Base-by-base conservation (phyloP, 345 rosid species). In the Reutealis trisperma region DNA sequence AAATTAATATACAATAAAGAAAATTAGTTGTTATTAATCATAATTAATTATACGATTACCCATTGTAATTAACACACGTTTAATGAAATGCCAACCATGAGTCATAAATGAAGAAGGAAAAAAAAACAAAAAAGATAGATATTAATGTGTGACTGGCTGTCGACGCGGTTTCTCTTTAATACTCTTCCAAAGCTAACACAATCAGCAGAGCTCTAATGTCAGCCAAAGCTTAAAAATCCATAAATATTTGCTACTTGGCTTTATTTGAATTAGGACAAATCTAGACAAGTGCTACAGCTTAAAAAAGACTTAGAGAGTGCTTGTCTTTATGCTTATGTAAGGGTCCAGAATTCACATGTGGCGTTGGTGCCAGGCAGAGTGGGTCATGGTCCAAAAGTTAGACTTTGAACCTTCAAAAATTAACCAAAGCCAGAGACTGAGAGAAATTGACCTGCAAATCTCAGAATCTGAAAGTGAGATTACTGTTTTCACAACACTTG, bases 151-250 rank as follows among this genome's bases (percentile, higher is more conserved):
- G 84, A 81, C 67, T 73, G 77, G 70, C 86, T 85, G 84, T 63
- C 84, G 22, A 87, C 88, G 85, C 90, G 88, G 84, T 87, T 84
- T 76, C 69, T 4, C 24, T 65, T 72, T 14, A 75, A 1, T 68
- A 1, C 49, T 34, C 55, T 22, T 37, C 6, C 3, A 5, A 15
- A 16, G 67, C 70, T 1, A 11, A 49, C 0, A 49, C 16, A 0
- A 1, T 27, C 1, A 27, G 30, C 1, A 27, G 1, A 51, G 5
- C 18, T 15, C 49, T 21, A 59, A 67, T 67, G 13, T 64, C 71
- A 18, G 59, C 52, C 52, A 21, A 41, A 21, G 52, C 25, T 14
- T 16, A 0, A 45, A 7, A 45, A 2, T 4, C 8, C 1, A 27
- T 27, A 27, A 27, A 27, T 27, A 27, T 27, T 27, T 27, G 1